Conservation (phyloP, 495 filamentous ascomycete species). For the Aspergillus ellipticus region DNA sequence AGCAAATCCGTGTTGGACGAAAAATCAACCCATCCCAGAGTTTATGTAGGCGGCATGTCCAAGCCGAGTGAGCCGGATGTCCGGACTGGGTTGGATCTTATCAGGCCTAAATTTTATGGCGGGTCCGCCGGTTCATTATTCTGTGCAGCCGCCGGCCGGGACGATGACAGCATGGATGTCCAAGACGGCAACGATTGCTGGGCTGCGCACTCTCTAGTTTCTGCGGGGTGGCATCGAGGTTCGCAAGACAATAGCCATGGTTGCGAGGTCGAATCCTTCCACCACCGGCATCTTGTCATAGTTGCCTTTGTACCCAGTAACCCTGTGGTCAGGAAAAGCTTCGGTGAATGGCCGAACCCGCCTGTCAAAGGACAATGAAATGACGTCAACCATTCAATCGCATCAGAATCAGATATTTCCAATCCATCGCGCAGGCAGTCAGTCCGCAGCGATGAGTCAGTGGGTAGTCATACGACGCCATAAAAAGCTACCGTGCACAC, state of each 20-base stretch:
- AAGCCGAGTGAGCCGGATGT: background rate
- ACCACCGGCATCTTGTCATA: no score
- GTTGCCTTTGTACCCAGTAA: no score
- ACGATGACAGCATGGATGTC: constrained; percentile 2
- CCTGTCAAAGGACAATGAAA: background rate
- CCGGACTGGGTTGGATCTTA: background rate
- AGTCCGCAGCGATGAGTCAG: background rate
- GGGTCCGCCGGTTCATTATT: background rate
- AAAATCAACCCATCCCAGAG: background rate
- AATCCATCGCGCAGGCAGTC: background rate
- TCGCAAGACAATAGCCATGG: background rate
- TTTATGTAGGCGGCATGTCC: background rate
- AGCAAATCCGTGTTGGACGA: background rate
- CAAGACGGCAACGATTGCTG: constrained; percentile 4
- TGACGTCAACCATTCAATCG: background rate
- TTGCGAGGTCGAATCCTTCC: background rate
- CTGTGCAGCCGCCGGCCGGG: background rate
- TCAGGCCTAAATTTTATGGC: background rate
- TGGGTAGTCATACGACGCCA: background rate
- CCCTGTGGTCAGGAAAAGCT: no score
- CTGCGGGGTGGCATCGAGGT: background rate
- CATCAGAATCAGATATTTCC: background rate
- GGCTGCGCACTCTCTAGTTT: background rate
- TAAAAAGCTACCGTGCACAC: background rate
- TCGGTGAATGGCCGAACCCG: no score